A percentile compares a stretch with the other conserved stretches of the same genome.
These are phyloP conservation scores for Talaromyces piceae DNA, from an alignment of 2,329 filamentous ascomycete genomes.

Conservation along the genomic window DNA sequence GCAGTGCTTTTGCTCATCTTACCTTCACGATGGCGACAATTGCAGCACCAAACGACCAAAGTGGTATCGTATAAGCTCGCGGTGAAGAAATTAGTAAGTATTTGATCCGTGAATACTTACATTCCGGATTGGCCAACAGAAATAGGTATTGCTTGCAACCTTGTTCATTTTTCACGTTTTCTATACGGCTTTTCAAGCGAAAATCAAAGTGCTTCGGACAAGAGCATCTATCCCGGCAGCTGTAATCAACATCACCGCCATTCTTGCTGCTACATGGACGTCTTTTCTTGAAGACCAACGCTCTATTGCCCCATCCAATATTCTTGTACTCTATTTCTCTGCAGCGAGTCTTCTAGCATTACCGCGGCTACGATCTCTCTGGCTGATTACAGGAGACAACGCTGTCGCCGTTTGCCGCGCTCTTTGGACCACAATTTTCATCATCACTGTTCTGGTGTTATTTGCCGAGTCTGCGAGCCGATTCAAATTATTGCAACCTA, in stretches of 20 bases:
- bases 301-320: conserved; percentile 18
- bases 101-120: not conserved
- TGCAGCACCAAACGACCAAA: conserved; percentile 15
- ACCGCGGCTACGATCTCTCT: conserved; percentile 33
- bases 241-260: conserved; percentile 3
- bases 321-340: conserved; percentile 34
- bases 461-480: conserved; percentile 38
- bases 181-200: conserved; percentile 29
- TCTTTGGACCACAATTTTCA: conserved; percentile 24
- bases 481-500: conserved; percentile 27
- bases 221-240: not conserved
- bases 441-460: conserved; percentile 31
- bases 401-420: not conserved
- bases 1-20: not conserved
- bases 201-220: not conserved
- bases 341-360: conserved; percentile 34
- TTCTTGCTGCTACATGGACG: conserved; percentile 19
- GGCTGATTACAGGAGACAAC: conserved; percentile 19
- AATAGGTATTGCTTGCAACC: conserved; percentile 13
- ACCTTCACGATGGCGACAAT: not conserved
- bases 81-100: conserved; percentile 15
- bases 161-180: conserved; percentile 29
- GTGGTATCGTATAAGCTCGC: conserved; percentile 3
- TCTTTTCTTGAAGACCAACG: conserved; percentile 20
- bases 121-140: not conserved